These are phyloP conservation scores for Cladosporium sp. DNA, from an alignment of 2,329 filamentous ascomycete species.

Conservation along the genomic window DNA sequence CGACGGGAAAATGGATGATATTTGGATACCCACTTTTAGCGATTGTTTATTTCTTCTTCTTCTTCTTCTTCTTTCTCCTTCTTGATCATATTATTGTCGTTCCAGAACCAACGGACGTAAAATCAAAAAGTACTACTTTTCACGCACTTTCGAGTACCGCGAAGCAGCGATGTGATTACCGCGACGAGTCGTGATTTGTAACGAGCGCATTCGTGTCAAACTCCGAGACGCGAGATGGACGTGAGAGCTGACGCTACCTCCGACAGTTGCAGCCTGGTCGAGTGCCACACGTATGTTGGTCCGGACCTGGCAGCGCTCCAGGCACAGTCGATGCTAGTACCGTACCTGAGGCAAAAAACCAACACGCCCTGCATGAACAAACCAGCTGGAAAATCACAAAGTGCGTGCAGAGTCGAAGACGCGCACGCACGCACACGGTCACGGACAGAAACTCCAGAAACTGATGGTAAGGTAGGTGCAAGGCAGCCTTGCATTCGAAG, in stretches of 20 bases:
- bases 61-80: neutral
- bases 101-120: neutral
- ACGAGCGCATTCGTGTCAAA: neutral
- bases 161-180: neutral
- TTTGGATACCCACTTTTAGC: slow-evolving; percentile 14
- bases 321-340: neutral
- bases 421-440: neutral
- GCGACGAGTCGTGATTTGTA: neutral
- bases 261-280: neutral
- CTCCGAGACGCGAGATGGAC: neutral
- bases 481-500: neutral
- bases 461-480: neutral
- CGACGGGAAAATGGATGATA: neutral
- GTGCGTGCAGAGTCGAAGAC: neutral
- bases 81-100: neutral
- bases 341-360: neutral
- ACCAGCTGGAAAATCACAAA: neutral
- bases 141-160: neutral
- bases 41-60: neutral
- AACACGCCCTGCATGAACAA: slow-evolving; percentile 7
- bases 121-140: neutral
- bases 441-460: neutral
- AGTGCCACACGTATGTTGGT: neutral
- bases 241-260: neutral
- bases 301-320: neutral